Conservation (phyloP, 2,329 filamentous ascomycete species). For the Aspergillus texensis region DNA sequence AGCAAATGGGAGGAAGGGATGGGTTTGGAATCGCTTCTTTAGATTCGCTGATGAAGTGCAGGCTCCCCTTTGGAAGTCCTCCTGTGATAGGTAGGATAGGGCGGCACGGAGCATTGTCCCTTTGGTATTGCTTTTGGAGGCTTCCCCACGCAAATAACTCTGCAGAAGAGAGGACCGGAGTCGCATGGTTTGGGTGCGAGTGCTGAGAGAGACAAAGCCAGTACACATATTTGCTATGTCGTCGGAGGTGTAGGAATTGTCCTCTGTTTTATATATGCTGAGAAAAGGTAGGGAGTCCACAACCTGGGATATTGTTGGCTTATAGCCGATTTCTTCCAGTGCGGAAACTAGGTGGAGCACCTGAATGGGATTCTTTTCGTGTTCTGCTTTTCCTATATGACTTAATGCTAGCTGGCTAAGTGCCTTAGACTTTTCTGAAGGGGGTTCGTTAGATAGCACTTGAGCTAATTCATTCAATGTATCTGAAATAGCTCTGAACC, state of each 20-base stretch:
- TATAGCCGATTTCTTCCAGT: background rate
- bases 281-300: background rate
- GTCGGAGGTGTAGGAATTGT: background rate
- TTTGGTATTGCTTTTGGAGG: background rate
- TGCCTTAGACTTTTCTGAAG: background rate
- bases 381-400: background rate
- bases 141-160: background rate
- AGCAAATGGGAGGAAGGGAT: background rate
- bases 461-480: background rate
- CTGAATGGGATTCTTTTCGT: background rate
- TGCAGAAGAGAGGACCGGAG: background rate
- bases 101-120: background rate
- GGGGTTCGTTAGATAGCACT: background rate
- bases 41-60: background rate
- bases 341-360: background rate
- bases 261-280: background rate
- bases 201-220: background rate
- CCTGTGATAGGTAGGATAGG: background rate
- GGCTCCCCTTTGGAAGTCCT: background rate
- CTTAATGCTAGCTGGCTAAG: background rate
- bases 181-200: background rate
- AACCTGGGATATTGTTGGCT: background rate
- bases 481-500: background rate
- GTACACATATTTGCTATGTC: background rate
- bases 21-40: background rate